Evolutionary conservation across 225 moss, liverwort and hornwort genomes (phyloP), one percentile per base, ranked within the genome.

Genomic region (Marchantia polymorpha): DNA sequence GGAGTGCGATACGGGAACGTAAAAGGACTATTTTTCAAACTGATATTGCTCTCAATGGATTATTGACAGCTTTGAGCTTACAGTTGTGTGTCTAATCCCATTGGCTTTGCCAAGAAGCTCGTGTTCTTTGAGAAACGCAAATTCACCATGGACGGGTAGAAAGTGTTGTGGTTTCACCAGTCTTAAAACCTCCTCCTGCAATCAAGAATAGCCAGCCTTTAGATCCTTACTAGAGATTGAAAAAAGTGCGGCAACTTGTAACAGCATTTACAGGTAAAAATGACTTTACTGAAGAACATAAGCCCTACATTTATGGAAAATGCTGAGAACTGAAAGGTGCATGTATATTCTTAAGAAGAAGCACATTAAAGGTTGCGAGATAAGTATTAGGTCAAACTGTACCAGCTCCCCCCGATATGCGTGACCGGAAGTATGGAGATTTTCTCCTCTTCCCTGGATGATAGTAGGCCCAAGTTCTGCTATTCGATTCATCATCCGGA

Each of bases 401-500:
- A 96, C 94, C 95, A 99, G 88, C 86, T 99, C 99, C 82, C 88
- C 95, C 52, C 95, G 93, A 80, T 99, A 99, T 49, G 92, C 99
- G 83, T 99, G 99, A 74, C 99, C 99, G 79, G 99, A 99, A 56
- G 99, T 99, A 78, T 99, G 99, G 79, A 99, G 81, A 82, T 93
- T 91, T 81, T 99, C 95, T 75, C 95, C 92, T 78, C 95, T 92
- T 80, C 99, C 99, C 88, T 93, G 93, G 25, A 95, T 86, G 54
- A 99, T 89, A 58, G 84, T 91, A 4, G 99, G 93, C 46, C 99
- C 99, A 78, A 95, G 85, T 78, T 95, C 99, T 50, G 99, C 99
- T 53, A 99, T 95, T 68, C 99, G 93, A 65, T 99, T 99, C 99
- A 99, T 99, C 99, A 99, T 99, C 77, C 92, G 93, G 83, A 92